phyloP scores from a whole-genome alignment of 2,329 filamentous ascomycete species.

The Colletotrichum salicis region DNA sequence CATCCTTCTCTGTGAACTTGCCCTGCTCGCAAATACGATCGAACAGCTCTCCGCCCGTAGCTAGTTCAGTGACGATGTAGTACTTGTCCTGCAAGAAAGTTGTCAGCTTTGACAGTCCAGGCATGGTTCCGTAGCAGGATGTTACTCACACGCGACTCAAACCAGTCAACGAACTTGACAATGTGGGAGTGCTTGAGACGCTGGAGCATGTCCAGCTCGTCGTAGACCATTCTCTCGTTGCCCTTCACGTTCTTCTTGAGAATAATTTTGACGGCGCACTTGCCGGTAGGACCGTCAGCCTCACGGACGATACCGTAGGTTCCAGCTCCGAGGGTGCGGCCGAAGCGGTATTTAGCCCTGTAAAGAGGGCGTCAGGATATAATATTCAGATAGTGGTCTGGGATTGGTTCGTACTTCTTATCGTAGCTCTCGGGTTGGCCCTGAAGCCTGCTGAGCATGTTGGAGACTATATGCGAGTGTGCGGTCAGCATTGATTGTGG shows the following conservation, averaged over 20 bases:
- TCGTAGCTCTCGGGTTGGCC: constrained; percentile 98
- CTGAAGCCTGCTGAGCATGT: constrained; percentile 94
- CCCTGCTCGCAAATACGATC: constrained; percentile 98
- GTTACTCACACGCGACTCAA: constrained; percentile 86
- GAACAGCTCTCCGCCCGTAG: constrained; percentile 95
- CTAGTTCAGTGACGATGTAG: constrained; percentile 97
- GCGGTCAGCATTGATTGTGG: constrained; percentile 39
- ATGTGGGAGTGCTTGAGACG: constrained; percentile 93
- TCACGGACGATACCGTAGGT: constrained; percentile 99
- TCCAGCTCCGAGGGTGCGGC: constrained; percentile 91
- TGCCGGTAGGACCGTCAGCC: constrained; percentile 82
- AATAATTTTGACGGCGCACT: constrained; percentile 98
- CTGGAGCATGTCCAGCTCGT: constrained; percentile 95
- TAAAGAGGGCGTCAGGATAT: constrained; percentile 34
- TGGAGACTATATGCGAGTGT: constrained; percentile 69
- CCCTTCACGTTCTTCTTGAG: constrained; percentile 99
- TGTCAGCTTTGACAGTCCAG: constrained; percentile 14
- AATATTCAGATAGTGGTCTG: constrained; percentile 32
- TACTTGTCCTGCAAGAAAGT: constrained; percentile 83
- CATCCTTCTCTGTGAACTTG: constrained; percentile 98
- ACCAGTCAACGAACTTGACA: constrained; percentile 98
- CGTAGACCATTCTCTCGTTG: constrained; percentile 98
- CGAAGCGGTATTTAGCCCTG: constrained; percentile 90
- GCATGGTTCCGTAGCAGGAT: not conserved
- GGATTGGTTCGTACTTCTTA: constrained; percentile 77